A percentile compares a stretch with the other conserved stretches of the same genome.
Conservation (phyloP, 768 basidiomycete species). For the Suillus cothurnatus region DNA sequence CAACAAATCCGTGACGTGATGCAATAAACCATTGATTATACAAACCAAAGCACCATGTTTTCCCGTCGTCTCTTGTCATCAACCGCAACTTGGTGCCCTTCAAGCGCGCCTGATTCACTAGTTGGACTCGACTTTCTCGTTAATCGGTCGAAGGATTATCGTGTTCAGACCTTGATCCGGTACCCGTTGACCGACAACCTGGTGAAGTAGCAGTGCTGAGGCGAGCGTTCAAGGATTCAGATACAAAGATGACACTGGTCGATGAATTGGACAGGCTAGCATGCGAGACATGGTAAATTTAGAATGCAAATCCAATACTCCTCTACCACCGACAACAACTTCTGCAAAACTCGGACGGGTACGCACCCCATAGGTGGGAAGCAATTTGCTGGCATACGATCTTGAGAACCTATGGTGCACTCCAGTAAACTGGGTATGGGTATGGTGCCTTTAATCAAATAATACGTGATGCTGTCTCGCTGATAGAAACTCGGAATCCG, state of each 20-base stretch:
- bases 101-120: neutral
- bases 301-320: slow-evolving; percentile 2
- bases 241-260: neutral
- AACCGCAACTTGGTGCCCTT: neutral
- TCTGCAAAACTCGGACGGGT: neutral
- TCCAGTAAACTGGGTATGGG: neutral
- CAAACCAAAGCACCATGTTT: neutral
- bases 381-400: neutral
- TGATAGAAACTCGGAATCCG: neutral
- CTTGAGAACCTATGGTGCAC: neutral
- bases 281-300: neutral
- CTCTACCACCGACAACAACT: slow-evolving; percentile 1
- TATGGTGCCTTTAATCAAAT: neutral
- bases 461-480: neutral
- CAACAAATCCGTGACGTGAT: slow-evolving; percentile 4
- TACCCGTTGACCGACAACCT: neutral
- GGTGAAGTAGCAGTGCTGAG: neutral
- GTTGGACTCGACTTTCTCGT: neutral
- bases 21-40: neutral
- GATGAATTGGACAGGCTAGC: slow-evolving; percentile 1
- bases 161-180: neutral
- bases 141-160: neutral
- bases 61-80: neutral
- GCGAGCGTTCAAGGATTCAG: neutral
- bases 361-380: neutral